These are phyloP conservation scores for Calocera cornea DNA, from an alignment of 768 basidiomycete species.

Conservation along the genomic window DNA sequence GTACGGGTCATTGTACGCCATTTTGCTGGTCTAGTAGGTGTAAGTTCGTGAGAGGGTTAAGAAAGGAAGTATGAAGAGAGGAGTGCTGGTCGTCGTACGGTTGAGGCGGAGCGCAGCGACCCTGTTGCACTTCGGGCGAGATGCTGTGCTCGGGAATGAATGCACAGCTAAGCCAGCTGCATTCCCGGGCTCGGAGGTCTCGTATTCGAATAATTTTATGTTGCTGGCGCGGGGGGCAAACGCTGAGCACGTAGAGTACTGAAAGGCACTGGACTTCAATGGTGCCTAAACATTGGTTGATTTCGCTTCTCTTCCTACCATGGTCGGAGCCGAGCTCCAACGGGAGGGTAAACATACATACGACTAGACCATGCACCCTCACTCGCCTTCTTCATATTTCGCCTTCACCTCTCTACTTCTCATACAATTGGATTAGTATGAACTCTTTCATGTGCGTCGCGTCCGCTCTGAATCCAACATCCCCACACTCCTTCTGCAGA, in stretches of 20 bases:
- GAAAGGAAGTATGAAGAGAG: not conserved
- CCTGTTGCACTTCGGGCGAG: not conserved
- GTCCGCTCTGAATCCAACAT: not conserved
- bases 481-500: not conserved
- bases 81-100: not conserved
- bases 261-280: not conserved
- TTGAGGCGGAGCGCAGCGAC: not conserved
- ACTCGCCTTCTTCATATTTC: too few relatives aligned
- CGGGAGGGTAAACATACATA: too few relatives aligned
- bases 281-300: too few relatives aligned
- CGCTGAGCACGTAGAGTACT: too few relatives aligned
- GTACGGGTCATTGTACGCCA: not conserved
- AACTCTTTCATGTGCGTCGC: not conserved
- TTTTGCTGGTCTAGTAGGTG: not conserved
- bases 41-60: not conserved
- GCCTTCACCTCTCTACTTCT: too few relatives aligned
- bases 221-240: too few relatives aligned
- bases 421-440: not conserved
- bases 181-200: too few relatives aligned
- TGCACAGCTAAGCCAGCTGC: not conserved
- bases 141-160: constrained; percentile 4
- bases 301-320: too few relatives aligned
- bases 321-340: too few relatives aligned
- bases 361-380: too few relatives aligned
- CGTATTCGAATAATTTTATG: too few relatives aligned